phyloP scores from a whole-genome alignment of 768 basidiomycete species.

The Tulasnella sp. region DNA sequence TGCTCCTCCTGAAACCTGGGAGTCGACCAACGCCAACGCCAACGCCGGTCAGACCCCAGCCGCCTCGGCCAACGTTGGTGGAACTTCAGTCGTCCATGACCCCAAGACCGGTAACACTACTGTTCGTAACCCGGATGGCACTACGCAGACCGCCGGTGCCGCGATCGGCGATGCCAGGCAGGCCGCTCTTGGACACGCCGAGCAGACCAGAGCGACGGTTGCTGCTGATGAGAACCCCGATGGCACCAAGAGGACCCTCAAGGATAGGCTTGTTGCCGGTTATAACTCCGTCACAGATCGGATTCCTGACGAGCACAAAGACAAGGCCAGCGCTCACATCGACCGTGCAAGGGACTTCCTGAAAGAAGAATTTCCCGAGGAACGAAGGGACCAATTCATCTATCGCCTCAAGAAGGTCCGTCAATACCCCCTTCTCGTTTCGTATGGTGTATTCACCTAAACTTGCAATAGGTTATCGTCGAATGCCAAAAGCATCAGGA shows the following conservation, averaged over 20 bases:
- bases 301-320: conserved; percentile 58
- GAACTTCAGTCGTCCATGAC: conserved; percentile 24
- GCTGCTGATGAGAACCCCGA: conserved; percentile 6
- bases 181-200: conserved; percentile 23
- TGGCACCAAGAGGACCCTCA: conserved; percentile 21
- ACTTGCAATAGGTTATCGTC: conserved; percentile 49
- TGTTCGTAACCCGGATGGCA: not conserved
- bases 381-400: conserved; percentile 84
- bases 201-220: conserved; percentile 1
- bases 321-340: conserved; percentile 38
- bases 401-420: conserved; percentile 81
- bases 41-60: conserved; percentile 32
- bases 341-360: conserved; percentile 57
- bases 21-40: conserved; percentile 37
- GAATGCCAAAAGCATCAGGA: conserved; percentile 89
- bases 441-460: not conserved
- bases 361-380: conserved; percentile 76
- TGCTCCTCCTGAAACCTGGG: conserved; percentile 52
- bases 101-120: conserved; percentile 7
- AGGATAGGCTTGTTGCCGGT: conserved; percentile 27
- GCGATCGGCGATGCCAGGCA: conserved; percentile 25
- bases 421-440: not conserved
- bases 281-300: conserved; percentile 33
- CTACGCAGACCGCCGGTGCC: conserved; percentile 22
- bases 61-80: conserved; percentile 40